These are phyloP conservation scores for Fusarium sp. DNA, from an alignment of 2,329 filamentous ascomycete species.

Conservation along the genomic window DNA sequence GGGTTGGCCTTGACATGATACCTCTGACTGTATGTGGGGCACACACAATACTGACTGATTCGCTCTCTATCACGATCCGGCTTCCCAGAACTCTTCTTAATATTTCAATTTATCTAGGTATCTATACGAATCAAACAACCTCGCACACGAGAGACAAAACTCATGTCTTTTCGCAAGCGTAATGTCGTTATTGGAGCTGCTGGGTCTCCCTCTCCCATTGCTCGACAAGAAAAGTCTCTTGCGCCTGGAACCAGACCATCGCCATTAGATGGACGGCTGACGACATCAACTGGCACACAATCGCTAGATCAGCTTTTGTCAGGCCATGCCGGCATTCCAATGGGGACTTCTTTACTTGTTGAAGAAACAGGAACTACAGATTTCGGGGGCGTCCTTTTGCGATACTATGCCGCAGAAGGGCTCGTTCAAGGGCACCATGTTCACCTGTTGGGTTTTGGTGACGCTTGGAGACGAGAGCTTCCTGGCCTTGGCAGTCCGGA, in stretches of 20 bases:
- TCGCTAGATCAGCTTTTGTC: constrained; percentile 88
- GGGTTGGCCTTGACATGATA: constrained; percentile 25
- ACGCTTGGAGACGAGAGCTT: constrained; percentile 85
- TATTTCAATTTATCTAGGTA: neutral
- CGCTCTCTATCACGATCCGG: neutral
- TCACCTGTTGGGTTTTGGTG: constrained; percentile 84
- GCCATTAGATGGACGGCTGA: constrained; percentile 86
- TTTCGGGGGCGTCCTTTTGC: constrained; percentile 85
- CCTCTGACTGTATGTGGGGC: constrained; percentile 40
- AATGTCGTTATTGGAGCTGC: constrained; percentile 64
- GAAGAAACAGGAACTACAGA: constrained; percentile 95
- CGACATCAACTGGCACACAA: constrained; percentile 90
- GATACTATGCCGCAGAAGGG: constrained; percentile 94
- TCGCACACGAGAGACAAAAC: neutral
- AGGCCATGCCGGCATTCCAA: constrained; percentile 85
- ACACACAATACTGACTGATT: constrained; percentile 19
- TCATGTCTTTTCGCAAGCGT: constrained; percentile 71
- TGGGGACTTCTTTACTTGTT: constrained; percentile 84
- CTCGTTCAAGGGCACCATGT: constrained; percentile 91
- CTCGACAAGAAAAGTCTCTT: constrained; percentile 55
- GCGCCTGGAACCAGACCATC: constrained; percentile 79
- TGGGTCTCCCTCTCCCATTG: constrained; percentile 34
- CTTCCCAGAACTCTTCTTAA: neutral
- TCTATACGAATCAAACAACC: neutral
- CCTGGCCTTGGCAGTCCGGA: constrained; percentile 73